Base-by-base conservation (phyloP, 1,139 yeast genomes). In the Pneumocystis carinii region DNA sequence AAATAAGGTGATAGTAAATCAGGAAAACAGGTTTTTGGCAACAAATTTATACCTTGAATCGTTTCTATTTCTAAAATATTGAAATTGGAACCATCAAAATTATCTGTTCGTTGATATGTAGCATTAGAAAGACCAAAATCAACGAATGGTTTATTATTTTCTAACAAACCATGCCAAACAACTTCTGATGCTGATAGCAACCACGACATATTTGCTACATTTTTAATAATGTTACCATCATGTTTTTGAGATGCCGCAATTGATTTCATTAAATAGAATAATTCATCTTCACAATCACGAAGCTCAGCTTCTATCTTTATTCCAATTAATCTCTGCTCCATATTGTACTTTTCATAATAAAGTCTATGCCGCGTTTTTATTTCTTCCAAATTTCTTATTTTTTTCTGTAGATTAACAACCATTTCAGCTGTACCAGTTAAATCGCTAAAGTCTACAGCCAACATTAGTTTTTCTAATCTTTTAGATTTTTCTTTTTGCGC, bases 21-120 rank as follows among this genome's bases (percentile, higher is more conserved):
- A 0, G 95, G 92, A 70, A 85, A 87, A 1, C 79, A 72, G 0
- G 88, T 81, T 36, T 79, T 75, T n/a, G 77, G 75, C 62, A 82
- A 83, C 65, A 87, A 74, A 69, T 88, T 88, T 69, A 85, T 80
- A 0, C 89, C 90, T 70, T 86, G 89, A 67, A 90, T 75, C 75
- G 81, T 79, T 36, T 80, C 81, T 71, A 90, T 80, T 17, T 78
- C 76, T 3, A 89, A 75, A 37, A 79, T 78, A 67, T 87, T 83
- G 53, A 78, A 74, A 67, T 87, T 86, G 58, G 82, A 79, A 35
- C 87, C 85, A 68, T 85, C 89, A 0, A 83, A 75, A 56, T 86
- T 77, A 62, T 81, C 81, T 5, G 83, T 71, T 66, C 96, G 76
- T 66, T 80, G 78, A 73, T 83, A 89, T 48, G 77, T 76, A 2